Percentiles rank a stretch among this genome's conserved stretches.
Conservation (phyloP, 2,329 filamentous ascomycete species). For the Penicillium brasilianum region DNA sequence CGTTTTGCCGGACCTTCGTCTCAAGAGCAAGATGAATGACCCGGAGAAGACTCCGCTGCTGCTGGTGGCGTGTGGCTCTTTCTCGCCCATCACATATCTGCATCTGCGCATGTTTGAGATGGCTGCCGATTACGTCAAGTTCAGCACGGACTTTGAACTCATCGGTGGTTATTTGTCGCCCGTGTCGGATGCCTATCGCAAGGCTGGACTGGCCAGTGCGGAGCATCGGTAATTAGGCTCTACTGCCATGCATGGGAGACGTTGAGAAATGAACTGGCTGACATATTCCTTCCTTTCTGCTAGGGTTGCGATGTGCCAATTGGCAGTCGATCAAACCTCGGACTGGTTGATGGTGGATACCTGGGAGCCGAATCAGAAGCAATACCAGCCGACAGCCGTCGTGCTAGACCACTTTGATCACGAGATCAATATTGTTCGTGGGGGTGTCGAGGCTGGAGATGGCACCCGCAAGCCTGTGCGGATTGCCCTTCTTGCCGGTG, state of each 20-base stretch:
- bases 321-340: conserved; percentile 73
- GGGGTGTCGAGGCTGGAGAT: conserved; percentile 72
- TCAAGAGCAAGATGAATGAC: conserved; percentile 54
- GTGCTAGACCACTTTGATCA: conserved; percentile 90
- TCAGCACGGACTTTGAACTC: conserved; percentile 79
- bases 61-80: conserved; percentile 61
- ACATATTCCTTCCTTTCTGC: background rate
- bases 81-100: conserved; percentile 62
- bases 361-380: conserved; percentile 83
- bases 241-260: conserved; percentile 1
- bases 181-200: conserved; percentile 78
- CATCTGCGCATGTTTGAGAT: conserved; percentile 89
- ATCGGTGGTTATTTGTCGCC: conserved; percentile 84
- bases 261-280: background rate
- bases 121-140: conserved; percentile 78
- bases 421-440: conserved; percentile 80
- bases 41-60: conserved; percentile 54
- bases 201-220: conserved; percentile 75
- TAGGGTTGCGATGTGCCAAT: conserved; percentile 81
- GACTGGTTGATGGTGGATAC: conserved; percentile 86
- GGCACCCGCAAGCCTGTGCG: conserved; percentile 70
- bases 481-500: conserved; percentile 81
- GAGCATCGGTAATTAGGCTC: conserved; percentile 62
- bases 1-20: conserved; percentile 50
- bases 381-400: conserved; percentile 86